Base-by-base conservation (phyloP, 129 eudicot species). In the Pseudognaphalium luteoalbum region DNA sequence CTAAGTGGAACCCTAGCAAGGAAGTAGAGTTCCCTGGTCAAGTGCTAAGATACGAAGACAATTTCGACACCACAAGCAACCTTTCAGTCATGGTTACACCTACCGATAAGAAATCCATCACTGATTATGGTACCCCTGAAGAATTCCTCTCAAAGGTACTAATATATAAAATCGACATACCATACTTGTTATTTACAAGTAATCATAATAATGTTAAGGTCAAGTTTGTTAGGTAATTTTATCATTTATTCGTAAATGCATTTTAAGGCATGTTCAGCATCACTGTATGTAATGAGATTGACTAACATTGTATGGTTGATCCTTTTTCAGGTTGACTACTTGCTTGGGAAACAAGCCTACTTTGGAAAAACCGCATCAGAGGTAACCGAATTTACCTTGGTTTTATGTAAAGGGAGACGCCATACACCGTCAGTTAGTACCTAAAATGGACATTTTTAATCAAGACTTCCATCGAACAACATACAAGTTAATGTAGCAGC, bases 1-100 rank as follows among this genome's bases (percentile, higher is more conserved):
- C 99, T 34, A 95, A 95, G 80, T 95, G 99, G 99, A 95, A 91
- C 87, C 95, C 97, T 6, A 95, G 97, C 95, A 87, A 80, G n/a
- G 99, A 95, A 75, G 85, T 86, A 14, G 99, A 95, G 87, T 95
- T 76, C 89, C 99, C 99, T 3, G 99, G 99, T 57, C 97, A 91
- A 70, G 93, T 95, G 72, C 84, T 95, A 50, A 83, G 97, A 66
- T 95, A 80, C 37, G 99, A 95, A 78, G 99, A 95, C 91, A 95
- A 95, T 91, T 95, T 91, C 50, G 99, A 95, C 60, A 70, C 89
- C 87, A 91, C 94, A 28, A 95, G 82, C 87, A 91, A 91, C 58
- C 64, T 95, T 60, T 7, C 82, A 6, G 99, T 95, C 74, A 81
- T 74, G 83, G 71, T 95, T 69, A 78, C 83, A 10, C 90, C 97